Evolutionary conservation across 768 basidiomycete species (phyloP).

Genomic region (Stropharia rugosoannulata): DNA sequence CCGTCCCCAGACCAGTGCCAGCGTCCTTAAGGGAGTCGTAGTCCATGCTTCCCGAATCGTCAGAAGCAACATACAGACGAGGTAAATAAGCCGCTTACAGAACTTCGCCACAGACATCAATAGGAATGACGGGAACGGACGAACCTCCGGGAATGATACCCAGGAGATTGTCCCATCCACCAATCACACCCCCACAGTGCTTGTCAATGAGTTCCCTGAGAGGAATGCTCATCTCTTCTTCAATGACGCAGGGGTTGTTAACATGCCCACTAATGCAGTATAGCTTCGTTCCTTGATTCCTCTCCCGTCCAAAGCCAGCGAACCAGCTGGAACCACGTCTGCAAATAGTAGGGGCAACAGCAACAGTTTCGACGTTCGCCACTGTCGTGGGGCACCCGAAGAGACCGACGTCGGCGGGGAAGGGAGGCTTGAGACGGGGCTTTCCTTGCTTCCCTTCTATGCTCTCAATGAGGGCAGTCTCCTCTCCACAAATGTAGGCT

Average conservation of each 20-base stretch:
- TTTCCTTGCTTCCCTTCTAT: conserved; percentile 99
- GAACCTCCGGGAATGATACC: conserved; percentile 97
- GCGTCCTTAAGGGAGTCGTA: conserved; percentile 97
- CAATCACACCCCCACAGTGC: conserved; percentile 92
- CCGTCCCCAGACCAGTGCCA: conserved; percentile 95
- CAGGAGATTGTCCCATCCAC: conserved; percentile 96
- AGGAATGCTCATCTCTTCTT: conserved; percentile 99
- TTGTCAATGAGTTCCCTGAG: conserved; percentile 92
- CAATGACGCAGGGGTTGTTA: conserved; percentile 96
- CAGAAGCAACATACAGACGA: conserved; percentile 6
- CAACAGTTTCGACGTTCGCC: conserved; percentile 98
- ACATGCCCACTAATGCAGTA: conserved; percentile 97
- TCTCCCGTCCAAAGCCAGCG: conserved; percentile 84
- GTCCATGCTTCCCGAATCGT: conserved; percentile 71
- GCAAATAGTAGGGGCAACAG: conserved; percentile 96
- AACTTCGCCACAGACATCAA: conserved; percentile 79
- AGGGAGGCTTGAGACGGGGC: conserved; percentile 95
- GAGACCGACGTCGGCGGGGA: conserved; percentile 97
- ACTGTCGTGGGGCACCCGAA: conserved; percentile 98
- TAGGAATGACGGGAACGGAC: conserved; percentile 92
- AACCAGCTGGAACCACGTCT: conserved; percentile 91
- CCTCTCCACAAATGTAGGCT: conserved; percentile 98
- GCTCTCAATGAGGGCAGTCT: conserved; percentile 96
- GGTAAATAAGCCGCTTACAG: conserved; percentile 54
- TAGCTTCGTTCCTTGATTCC: conserved; percentile 96